Evolutionary conservation across 805 yeast species (phyloP), one percentile per base, ranked within the genome.

Genomic region (Cyberlindnera petersonii): DNA sequence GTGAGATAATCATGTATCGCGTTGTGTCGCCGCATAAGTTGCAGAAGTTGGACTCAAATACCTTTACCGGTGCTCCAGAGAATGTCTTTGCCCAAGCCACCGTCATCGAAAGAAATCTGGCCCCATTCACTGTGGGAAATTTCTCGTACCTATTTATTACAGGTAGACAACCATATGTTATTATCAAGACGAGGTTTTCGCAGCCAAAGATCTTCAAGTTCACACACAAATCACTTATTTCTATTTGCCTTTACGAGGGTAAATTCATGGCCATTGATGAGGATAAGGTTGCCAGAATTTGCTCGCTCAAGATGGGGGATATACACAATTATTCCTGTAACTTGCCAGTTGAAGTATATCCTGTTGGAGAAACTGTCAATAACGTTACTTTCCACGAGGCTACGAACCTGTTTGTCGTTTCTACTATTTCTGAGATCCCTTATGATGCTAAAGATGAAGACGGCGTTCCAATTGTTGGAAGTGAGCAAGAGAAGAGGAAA

Each of bases 61-160:
- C 69, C 4, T 69, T 82, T 9, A 77, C 86, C 1, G 94, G 94
- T 39, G 93, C 91, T 1, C 91, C 93, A 2, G 82, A 77, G 39
- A 83, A 83, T 58, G 83, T 89, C 1, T 82, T 78, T 51, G 71
- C 84, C 1, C 69, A 74, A 42, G 60, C 45, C 44, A 82, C 82
- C 1, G 69, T 69, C 5, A 72, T 83, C 32, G 94, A 85, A 58
- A 72, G 93, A 59, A 74, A 43, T 64, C 81, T 61, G 74, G 77
- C 39, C 71, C 79, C 56, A 62, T 83, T 44, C 70, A 70, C 76
- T 42, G 64, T 79, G 33, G 74, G 74, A 46, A 85, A 80, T 1
- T 68, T 71, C 43, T 71, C 79, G 1, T 69, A 77, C 14, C 72
- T 86, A 2, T 72, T 86, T 49, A 74, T 86, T 3, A 79, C 91